These are phyloP conservation scores for Tulasnella calospora DNA, from an alignment of 768 basidiomycete genomes.

Conservation along the genomic window DNA sequence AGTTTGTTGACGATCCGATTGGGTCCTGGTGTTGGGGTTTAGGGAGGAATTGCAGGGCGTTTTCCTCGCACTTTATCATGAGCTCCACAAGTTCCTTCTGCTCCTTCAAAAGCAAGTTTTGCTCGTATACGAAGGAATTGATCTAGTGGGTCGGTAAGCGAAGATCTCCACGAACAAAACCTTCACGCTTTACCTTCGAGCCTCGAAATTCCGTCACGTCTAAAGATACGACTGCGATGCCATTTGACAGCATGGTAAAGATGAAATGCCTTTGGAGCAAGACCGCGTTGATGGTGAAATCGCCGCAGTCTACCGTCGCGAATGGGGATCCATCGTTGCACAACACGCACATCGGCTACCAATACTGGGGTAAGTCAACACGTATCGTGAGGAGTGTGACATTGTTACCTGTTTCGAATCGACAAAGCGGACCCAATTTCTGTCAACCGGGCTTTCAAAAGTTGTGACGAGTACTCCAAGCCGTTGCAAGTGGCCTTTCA, in stretches of 20 bases:
- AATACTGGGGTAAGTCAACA: constrained; percentile 26
- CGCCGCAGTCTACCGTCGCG: constrained; percentile 25
- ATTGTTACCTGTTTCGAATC: constrained; percentile 40
- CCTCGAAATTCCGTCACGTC: constrained; percentile 56
- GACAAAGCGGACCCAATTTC: constrained; percentile 48
- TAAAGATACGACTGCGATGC: constrained; percentile 50
- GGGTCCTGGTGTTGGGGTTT: not conserved
- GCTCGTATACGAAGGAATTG: constrained; percentile 50
- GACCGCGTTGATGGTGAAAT: constrained; percentile 33
- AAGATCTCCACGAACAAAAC: constrained; percentile 16
- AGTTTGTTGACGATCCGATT: not conserved
- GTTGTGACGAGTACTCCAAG: constrained; percentile 41
- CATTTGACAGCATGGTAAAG: constrained; percentile 45
- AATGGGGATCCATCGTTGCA: constrained; percentile 49
- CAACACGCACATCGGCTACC: constrained; percentile 64
- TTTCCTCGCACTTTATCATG: not conserved
- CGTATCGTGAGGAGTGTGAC: not conserved
- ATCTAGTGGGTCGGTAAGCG: constrained; percentile 41
- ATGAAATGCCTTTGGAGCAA: constrained; percentile 51
- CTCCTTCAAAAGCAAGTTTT: not conserved
- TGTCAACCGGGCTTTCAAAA: constrained; percentile 47
- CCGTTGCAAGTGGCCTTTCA: constrained; percentile 47
- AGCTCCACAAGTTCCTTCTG: not conserved
- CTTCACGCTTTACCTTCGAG: constrained; percentile 46
- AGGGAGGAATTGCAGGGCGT: not conserved